Base-by-base conservation (phyloP, 495 filamentous ascomycete species). In the Chlorociboria aeruginascens region DNA sequence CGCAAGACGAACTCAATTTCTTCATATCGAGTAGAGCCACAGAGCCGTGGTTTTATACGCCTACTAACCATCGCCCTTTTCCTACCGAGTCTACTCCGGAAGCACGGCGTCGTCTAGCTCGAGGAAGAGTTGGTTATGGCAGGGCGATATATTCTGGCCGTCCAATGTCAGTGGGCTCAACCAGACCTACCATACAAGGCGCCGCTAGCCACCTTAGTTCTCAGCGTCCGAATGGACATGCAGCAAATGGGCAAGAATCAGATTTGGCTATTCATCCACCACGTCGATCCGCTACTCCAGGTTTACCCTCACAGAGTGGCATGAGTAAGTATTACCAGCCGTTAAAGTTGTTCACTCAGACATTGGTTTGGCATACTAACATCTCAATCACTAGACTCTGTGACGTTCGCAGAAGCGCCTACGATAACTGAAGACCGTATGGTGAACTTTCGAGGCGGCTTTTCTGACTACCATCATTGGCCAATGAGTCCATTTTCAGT, bases 141-240 rank as follows among this genome's bases (percentile, higher is more conserved):
- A 40, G 52, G 17, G 43, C 52, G 9, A 13, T 28, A 16, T 40
- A 51, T 40, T n/a, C 35, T 1, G 40, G 43, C 16, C 54, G 54
- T 28, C 54, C 54, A 10, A 54, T 41, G 2, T 57, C 54, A 7
- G 51, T 53, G 14, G 50, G 54, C 10, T 57, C 54, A 3, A 41
- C 54, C 11, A 45, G 54, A 42, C 42, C 33, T 14, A 35, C 46
- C 29, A 42, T 25, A 14, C 40, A 25, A 25, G 20, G 20, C 20
- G 20, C 20, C 20, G 20, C 4, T 25, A 4, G 20, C 20, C 20
- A 25, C 20, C 20, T 4, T 25, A 25, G 20, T 25, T 25, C 20
- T 25, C 20, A 25, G 20, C 20, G 20, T 25, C 20, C 4, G 4
- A 25, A 25, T 25, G 20, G 4, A 2, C 20, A 25, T 25, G 20